phyloP scores from a whole-genome alignment of 768 basidiomycete species.

The Xerocomellus amylosporus region DNA sequence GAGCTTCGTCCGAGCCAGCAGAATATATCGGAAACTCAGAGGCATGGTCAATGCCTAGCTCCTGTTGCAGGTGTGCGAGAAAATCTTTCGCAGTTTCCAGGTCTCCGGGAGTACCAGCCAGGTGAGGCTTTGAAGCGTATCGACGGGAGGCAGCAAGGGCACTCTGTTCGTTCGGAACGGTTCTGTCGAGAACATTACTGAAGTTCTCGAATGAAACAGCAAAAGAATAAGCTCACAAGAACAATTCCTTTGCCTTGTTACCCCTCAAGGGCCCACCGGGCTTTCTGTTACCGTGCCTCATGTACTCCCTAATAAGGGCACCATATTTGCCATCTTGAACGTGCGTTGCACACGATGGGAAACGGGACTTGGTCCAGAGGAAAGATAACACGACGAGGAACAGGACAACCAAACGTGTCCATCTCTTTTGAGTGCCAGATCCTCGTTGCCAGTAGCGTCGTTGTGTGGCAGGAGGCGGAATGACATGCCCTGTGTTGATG shows the following conservation, averaged over 20 bases:
- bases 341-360: neutral
- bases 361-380: slow-evolving; percentile 12
- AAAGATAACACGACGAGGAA: slow-evolving; percentile 13
- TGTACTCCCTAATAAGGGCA: slow-evolving; percentile 17
- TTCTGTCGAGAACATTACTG: slow-evolving; percentile 30
- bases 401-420: slow-evolving; percentile 8
- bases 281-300: slow-evolving; percentile 14
- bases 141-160: slow-evolving; percentile 50
- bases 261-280: slow-evolving; percentile 27
- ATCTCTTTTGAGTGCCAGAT: slow-evolving; percentile 12
- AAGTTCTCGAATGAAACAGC: neutral
- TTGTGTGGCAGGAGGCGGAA: slow-evolving; percentile 21
- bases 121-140: slow-evolving; percentile 54
- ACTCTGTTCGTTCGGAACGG: slow-evolving; percentile 49
- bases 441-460: neutral
- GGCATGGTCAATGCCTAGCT: slow-evolving; percentile 40
- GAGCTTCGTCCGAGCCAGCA: slow-evolving; percentile 56
- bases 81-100: slow-evolving; percentile 55
- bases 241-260: slow-evolving; percentile 42
- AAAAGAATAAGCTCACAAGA: slow-evolving; percentile 36
- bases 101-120: slow-evolving; percentile 59
- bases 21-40: slow-evolving; percentile 45
- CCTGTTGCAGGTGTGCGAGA: slow-evolving; percentile 48
- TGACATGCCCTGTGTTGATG: neutral
- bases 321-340: slow-evolving; percentile 12